Evolutionary conservation across 768 basidiomycete genomes (phyloP), one percentile per base, ranked within the genome.

Genomic region (Hebeloma cylindrosporum): DNA sequence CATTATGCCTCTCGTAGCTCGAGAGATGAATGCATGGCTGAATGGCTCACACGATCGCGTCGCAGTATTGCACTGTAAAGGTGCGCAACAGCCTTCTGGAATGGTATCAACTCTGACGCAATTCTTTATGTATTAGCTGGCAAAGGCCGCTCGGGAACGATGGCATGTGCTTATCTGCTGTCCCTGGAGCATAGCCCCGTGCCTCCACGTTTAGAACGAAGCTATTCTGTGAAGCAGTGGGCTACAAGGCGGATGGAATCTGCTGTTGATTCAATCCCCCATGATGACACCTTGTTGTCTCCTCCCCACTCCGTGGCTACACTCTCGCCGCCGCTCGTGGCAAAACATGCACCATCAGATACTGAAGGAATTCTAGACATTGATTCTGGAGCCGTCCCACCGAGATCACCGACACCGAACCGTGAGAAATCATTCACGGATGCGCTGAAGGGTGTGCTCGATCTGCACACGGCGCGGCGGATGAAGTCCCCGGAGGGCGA

Each of bases 41-140:
- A 69, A 72, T 23, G 82, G 75, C 0, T 79, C 82, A 7, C 66
- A 73, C 1, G 77, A 86, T 3, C 69, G 85, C 26, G 83, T 93
- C 5, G 83, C 81, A 2, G 91, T 92, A 4, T 71, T 93, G 0
- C 92, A 93, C 54, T 93, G 91, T 62, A 93, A 93, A 79, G 91
- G 88, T 79, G 59, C 27, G 42, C 36, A 29, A 14, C 11, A 26
- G 16, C 21, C 40, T 37, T 31, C n/a, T 29, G 50, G 22, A 43
- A 30, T 46, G 39, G n/a, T 38, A 36, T 40, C 5, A 7, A 1
- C 6, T 21, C 6, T 36, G 22, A 2, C 27, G 5, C 22, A 11
- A 20, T 9, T 38, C 6, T 2, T 16, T 17, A n/a, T n/a, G n/a
- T n/a, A 27, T 13, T 41, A 87, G 86, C 85, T 40, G 85, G 87